Conservation (phyloP, 495 filamentous ascomycete species). For the Penicillium turbatum region DNA sequence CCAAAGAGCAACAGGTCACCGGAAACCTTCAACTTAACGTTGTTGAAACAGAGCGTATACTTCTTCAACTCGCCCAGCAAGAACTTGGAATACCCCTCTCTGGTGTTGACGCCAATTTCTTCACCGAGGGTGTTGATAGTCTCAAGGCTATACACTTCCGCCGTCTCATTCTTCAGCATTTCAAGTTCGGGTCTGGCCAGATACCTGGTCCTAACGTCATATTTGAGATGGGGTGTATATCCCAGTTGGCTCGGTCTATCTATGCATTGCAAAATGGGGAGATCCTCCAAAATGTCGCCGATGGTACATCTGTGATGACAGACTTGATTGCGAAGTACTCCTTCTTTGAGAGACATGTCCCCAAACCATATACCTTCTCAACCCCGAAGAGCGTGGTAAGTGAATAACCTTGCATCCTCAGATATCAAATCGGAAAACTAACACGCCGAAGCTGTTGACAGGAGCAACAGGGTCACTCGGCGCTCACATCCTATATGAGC, state of each 20-base stretch:
- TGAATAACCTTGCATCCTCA: neutral
- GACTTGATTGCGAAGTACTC: slow-evolving; percentile 49
- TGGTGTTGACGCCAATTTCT: slow-evolving; percentile 45
- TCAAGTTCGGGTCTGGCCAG: slow-evolving; percentile 31
- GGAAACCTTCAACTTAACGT: slow-evolving; percentile 35
- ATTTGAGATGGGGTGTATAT: slow-evolving; percentile 48
- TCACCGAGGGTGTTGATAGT: slow-evolving; percentile 55
- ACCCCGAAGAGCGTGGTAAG: slow-evolving; percentile 41
- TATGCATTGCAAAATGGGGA: slow-evolving; percentile 37
- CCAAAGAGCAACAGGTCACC: slow-evolving; percentile 25
- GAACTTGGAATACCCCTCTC: slow-evolving; percentile 39
- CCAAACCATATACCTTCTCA: slow-evolving; percentile 17
- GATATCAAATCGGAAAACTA: neutral
- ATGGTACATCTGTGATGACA: slow-evolving; percentile 38
- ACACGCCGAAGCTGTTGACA: slow-evolving; percentile 47
- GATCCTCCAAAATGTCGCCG: slow-evolving; percentile 11
- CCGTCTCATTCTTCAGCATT: slow-evolving; percentile 44
- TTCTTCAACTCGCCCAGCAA: slow-evolving; percentile 39
- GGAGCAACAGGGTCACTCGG: slow-evolving; percentile 59
- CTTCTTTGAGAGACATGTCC: slow-evolving; percentile 35
- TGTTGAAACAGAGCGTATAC: slow-evolving; percentile 35
- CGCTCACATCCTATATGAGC: slow-evolving; percentile 47
- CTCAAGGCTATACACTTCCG: slow-evolving; percentile 57
- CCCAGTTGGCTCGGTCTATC: slow-evolving; percentile 44
- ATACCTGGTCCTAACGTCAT: slow-evolving; percentile 44